These are phyloP conservation scores for Crucibulum parvulum DNA, from an alignment of 1,284 basidiomycete species.

Conservation along the genomic window DNA sequence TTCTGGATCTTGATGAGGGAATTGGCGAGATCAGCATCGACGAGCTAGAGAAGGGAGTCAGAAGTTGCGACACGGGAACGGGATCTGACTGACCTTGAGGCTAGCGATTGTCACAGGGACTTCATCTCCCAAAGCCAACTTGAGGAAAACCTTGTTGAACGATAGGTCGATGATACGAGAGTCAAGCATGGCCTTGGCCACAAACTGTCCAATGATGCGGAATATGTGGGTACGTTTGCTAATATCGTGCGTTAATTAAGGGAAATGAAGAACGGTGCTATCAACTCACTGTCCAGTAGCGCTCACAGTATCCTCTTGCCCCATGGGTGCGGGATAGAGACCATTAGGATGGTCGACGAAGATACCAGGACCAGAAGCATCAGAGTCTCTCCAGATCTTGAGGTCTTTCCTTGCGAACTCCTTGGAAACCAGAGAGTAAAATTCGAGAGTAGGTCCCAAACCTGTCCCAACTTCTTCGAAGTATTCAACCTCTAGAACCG, in stretches of 20 bases:
- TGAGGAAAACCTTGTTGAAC: conserved; percentile 93
- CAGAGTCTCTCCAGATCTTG: conserved; percentile 91
- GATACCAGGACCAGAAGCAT: conserved; percentile 62
- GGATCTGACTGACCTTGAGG: conserved; percentile 62
- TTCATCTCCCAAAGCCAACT: conserved; percentile 85
- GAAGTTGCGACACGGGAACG: not conserved
- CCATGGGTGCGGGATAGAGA: conserved; percentile 89
- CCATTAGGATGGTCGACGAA: conserved; percentile 87
- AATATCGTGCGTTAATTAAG: conserved; percentile 2
- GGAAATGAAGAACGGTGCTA: not conserved
- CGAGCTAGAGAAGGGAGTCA: conserved; percentile 51
- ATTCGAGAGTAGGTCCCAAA: conserved; percentile 97
- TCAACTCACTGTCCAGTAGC: conserved; percentile 74
- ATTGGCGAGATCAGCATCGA: conserved; percentile 86
- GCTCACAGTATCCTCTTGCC: conserved; percentile 64
- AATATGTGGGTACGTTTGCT: conserved; percentile 87
- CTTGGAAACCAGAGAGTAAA: conserved; percentile 93
- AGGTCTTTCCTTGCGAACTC: conserved; percentile 91
- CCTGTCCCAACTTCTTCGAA: conserved; percentile 99
- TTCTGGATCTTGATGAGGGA: conserved; percentile 85
- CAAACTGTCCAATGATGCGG: conserved; percentile 93
- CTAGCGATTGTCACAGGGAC: conserved; percentile 86
- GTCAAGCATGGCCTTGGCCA: conserved; percentile 98
- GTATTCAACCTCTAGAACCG: conserved; percentile 97
- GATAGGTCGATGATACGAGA: conserved; percentile 97